A percentile compares a stretch with the other conserved stretches of the same genome.
These are phyloP conservation scores for Phytophthora tentaculata DNA, from an alignment of 352 stramenopile genomes.

Conservation along the genomic window DNA sequence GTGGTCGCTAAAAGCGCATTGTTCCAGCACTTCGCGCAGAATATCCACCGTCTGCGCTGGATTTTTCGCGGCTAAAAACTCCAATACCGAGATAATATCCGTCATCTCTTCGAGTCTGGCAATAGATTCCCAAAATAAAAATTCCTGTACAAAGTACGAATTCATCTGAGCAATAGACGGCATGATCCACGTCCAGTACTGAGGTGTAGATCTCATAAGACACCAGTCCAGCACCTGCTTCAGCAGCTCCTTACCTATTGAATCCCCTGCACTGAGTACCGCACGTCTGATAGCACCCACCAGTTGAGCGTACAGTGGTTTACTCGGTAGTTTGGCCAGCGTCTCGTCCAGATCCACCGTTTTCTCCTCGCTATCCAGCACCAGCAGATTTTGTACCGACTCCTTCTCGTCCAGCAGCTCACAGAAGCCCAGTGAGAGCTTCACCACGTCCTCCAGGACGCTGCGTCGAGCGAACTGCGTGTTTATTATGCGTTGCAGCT, in stretches of 20 bases:
- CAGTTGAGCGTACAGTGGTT: constrained; percentile 59
- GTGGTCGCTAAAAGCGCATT: constrained; percentile 20
- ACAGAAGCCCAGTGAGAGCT: constrained; percentile 50
- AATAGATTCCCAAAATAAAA: constrained; percentile 49
- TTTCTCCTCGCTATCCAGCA: constrained; percentile 11
- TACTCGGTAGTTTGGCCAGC: constrained; percentile 41
- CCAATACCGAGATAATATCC: constrained; percentile 41
- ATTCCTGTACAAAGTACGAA: constrained; percentile 51
- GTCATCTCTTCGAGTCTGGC: constrained; percentile 11
- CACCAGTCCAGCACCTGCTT: constrained; percentile 62
- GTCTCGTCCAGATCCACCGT: constrained; percentile 43
- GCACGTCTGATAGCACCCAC: constrained; percentile 46
- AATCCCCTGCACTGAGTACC: constrained; percentile 38
- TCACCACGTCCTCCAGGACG: constrained; percentile 51
- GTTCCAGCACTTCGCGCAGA: constrained; percentile 48
- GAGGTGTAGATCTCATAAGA: constrained; percentile 23
- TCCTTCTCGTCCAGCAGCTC: constrained; percentile 52
- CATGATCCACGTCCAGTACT: constrained; percentile 62
- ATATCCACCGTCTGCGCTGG: constrained; percentile 59
- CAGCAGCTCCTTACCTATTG: constrained; percentile 24
- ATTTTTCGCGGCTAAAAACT: constrained; percentile 47
- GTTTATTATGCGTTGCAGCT: constrained; percentile 48
- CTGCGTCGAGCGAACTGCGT: constrained; percentile 35
- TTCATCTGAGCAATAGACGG: constrained; percentile 52
- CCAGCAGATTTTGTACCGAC: constrained; percentile 34